Percentiles rank a stretch among this genome's conserved stretches.
These are phyloP conservation scores for Tetrapisispora namnaoensis DNA, from an alignment of 805 yeast species.

Conservation along the genomic window DNA sequence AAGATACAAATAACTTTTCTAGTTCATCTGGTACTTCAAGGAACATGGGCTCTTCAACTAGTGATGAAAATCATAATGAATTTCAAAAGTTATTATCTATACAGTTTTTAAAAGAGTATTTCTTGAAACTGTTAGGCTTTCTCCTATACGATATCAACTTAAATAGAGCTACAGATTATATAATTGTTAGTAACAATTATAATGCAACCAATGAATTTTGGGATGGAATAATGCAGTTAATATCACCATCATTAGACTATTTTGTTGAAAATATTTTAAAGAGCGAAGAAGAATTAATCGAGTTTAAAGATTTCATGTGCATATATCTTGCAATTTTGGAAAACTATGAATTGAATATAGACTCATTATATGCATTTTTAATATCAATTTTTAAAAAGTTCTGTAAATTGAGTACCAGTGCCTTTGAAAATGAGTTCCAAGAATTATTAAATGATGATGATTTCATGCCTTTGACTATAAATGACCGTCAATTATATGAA, in stretches of 20 bases:
- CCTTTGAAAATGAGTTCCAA: slow-evolving; percentile 53
- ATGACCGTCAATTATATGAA: slow-evolving; percentile 48
- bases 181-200: slow-evolving; percentile 51
- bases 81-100: slow-evolving; percentile 19
- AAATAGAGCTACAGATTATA: slow-evolving; percentile 50
- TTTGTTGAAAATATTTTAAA: slow-evolving; percentile 36
- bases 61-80: slow-evolving; percentile 8
- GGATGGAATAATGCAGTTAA: slow-evolving; percentile 53
- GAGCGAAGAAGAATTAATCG: slow-evolving; percentile 37
- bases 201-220: slow-evolving; percentile 55
- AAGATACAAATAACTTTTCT: slow-evolving; percentile 12
- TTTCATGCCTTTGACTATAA: slow-evolving; percentile 75
- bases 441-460: slow-evolving; percentile 66
- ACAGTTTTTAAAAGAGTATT: slow-evolving; percentile 38
- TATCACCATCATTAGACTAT: slow-evolving; percentile 47
- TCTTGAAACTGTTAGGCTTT: slow-evolving; percentile 62
- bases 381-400: slow-evolving; percentile 49
- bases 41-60: neutral
- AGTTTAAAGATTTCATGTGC: slow-evolving; percentile 56
- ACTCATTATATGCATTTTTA: slow-evolving; percentile 52
- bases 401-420: slow-evolving; percentile 43
- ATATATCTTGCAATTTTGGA: slow-evolving; percentile 68
- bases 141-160: slow-evolving; percentile 66
- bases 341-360: slow-evolving; percentile 51
- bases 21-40: slow-evolving; percentile 12